Conservation (phyloP, 2,329 filamentous ascomycete genomes). For the Ophiocordyceps polyrhachis-furcata region DNA sequence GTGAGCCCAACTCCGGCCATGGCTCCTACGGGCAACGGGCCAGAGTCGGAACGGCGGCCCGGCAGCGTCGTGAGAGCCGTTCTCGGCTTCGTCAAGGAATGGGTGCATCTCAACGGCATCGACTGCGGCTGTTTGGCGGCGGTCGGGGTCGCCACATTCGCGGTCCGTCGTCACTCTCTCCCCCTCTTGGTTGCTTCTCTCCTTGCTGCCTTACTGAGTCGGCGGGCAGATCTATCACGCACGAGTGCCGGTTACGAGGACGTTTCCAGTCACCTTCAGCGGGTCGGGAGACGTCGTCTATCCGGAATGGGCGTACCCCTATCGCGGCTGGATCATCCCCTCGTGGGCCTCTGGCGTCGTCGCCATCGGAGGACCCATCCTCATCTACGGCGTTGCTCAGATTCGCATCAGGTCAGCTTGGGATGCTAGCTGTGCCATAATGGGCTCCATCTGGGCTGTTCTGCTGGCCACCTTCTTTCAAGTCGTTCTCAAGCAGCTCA, state of each 20-base stretch:
- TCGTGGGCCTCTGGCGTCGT: conserved; percentile 39
- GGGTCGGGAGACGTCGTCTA: conserved; percentile 42
- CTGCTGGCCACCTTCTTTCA: conserved; percentile 44
- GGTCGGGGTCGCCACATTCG: conserved; percentile 20
- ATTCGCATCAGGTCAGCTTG: conserved; percentile 36
- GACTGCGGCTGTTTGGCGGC: conserved; percentile 40
- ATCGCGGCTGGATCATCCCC: conserved; percentile 42
- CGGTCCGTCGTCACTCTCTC: conserved; percentile 7
- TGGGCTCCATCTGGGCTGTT: conserved; percentile 41
- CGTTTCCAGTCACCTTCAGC: conserved; percentile 41
- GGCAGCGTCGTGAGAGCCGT: background rate
- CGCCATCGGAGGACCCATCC: conserved; percentile 35
- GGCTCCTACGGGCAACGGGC: background rate
- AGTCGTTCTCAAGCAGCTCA: conserved; percentile 45
- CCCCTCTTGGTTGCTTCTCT: background rate
- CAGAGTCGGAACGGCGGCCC: background rate
- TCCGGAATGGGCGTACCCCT: conserved; percentile 44
- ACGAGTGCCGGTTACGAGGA: conserved; percentile 34
- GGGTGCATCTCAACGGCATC: conserved; percentile 37
- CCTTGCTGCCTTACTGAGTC: background rate
- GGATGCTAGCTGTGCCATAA: conserved; percentile 42
- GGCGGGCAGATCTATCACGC: conserved; percentile 27
- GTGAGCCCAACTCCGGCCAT: too few species aligned
- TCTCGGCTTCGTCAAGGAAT: conserved; percentile 18
- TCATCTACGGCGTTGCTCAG: conserved; percentile 36